phyloP scores from a whole-genome alignment of 208 protist species.

The Porcisia hertigi region DNA sequence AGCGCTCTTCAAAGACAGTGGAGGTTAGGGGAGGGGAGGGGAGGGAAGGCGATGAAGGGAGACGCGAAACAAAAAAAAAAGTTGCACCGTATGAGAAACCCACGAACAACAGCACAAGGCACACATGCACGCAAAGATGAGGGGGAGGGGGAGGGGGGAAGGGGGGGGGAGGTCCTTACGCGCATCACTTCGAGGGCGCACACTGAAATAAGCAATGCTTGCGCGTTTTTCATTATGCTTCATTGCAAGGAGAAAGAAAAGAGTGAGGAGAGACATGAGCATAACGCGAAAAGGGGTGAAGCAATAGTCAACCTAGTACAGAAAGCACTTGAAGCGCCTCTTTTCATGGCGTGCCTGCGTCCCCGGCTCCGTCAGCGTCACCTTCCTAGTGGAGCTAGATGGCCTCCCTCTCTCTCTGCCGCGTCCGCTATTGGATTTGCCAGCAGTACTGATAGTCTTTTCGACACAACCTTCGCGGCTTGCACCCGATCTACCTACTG shows the following conservation, averaged over 20 bases:
- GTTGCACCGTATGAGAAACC: background rate
- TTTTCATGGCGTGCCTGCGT: conserved; percentile 15
- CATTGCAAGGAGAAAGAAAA: background rate
- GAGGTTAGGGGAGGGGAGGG: background rate
- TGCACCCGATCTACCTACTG: background rate
- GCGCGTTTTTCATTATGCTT: background rate
- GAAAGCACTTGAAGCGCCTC: conserved; percentile 23
- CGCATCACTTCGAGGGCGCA: background rate
- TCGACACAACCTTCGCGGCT: background rate
- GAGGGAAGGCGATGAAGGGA: background rate
- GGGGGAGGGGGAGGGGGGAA: background rate
- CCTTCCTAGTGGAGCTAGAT: conserved; percentile 9
- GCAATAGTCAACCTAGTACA: conserved; percentile 3
- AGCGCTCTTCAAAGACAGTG: too few relatives aligned
- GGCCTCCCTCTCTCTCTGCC: conserved; percentile 10
- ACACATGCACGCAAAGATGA: background rate
- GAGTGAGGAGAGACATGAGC: background rate
- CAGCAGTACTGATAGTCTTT: background rate
- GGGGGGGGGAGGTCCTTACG: background rate
- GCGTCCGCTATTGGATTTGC: background rate
- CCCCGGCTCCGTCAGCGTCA: conserved; percentile 18
- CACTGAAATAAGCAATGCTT: background rate
- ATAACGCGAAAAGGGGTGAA: background rate
- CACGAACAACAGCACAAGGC: background rate
- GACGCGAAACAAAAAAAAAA: background rate